Evolutionary conservation across 2,329 filamentous ascomycete species (phyloP).

Genomic region (Aspergillus tamarii): DNA sequence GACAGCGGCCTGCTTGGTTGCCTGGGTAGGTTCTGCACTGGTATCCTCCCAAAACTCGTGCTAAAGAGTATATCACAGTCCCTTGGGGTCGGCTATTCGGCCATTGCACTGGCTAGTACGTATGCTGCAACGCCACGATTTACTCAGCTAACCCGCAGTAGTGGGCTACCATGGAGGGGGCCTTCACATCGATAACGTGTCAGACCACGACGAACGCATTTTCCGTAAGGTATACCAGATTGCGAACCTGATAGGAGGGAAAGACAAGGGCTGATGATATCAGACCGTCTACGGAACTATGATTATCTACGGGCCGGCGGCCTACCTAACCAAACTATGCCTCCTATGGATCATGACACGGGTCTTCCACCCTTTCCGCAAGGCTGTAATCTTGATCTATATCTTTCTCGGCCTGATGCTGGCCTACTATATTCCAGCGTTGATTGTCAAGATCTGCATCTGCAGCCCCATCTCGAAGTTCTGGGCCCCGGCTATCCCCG

Average conservation of each 20-base stretch:
- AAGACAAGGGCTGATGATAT: not conserved
- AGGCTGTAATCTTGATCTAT: not conserved
- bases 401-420: not conserved
- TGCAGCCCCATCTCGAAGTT: not conserved
- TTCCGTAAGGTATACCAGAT: not conserved
- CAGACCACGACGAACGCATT: not conserved
- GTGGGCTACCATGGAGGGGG: not conserved
- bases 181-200: not conserved
- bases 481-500: not conserved
- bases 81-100: not conserved
- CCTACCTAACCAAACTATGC: not conserved
- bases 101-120: not conserved
- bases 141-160: not conserved
- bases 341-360: not conserved
- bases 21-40: not conserved
- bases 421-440: not conserved
- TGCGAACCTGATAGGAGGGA: accelerated
- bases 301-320: not conserved
- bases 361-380: not conserved
- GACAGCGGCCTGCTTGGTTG: not conserved
- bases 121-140: not conserved
- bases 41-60: not conserved
- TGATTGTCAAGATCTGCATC: not conserved
- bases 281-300: not conserved
- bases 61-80: not conserved